Evolutionary conservation across 495 filamentous ascomycete species (phyloP).

Genomic region (Friedmanniomyces simplex): DNA sequence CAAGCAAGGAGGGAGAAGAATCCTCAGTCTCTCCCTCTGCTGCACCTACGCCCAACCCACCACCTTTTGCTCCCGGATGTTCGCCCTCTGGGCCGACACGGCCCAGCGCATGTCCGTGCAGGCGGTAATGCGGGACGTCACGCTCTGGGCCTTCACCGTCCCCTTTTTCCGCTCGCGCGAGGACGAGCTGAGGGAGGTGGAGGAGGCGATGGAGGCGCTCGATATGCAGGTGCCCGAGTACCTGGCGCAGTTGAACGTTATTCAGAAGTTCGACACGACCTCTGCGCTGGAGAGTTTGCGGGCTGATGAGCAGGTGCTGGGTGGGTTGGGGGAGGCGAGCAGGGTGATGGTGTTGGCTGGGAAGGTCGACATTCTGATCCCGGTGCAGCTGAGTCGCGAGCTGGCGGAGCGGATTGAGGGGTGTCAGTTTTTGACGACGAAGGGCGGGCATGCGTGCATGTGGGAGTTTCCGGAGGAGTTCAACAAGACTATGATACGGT

Average conservation of each 20-base stretch:
- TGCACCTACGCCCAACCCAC: constrained; percentile 19
- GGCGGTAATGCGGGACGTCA: constrained; percentile 20
- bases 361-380: constrained; percentile 17
- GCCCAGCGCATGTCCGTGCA: constrained; percentile 15
- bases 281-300: constrained; percentile 7
- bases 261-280: constrained; percentile 18
- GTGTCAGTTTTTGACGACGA: constrained; percentile 12
- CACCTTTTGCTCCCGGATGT: constrained; percentile 13
- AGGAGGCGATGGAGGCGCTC: constrained; percentile 13
- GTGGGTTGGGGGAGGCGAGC: neutral
- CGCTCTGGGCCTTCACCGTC: constrained; percentile 19
- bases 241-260: constrained; percentile 16
- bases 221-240: constrained; percentile 12
- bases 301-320: neutral
- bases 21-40: constrained; percentile 9
- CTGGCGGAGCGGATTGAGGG: constrained; percentile 17
- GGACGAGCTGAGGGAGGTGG: constrained; percentile 11
- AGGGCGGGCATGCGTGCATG: constrained; percentile 16
- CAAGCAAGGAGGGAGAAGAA: neutral
- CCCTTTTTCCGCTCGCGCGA: constrained; percentile 12
- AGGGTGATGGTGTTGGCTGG: constrained; percentile 18
- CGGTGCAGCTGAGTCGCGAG: constrained; percentile 14
- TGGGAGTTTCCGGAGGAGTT: constrained; percentile 22
- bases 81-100: constrained; percentile 18
- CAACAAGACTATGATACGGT: constrained; percentile 12